Base-by-base conservation (phyloP, 176 grass and related monocot genomes). In the Aechmea fasciata region DNA sequence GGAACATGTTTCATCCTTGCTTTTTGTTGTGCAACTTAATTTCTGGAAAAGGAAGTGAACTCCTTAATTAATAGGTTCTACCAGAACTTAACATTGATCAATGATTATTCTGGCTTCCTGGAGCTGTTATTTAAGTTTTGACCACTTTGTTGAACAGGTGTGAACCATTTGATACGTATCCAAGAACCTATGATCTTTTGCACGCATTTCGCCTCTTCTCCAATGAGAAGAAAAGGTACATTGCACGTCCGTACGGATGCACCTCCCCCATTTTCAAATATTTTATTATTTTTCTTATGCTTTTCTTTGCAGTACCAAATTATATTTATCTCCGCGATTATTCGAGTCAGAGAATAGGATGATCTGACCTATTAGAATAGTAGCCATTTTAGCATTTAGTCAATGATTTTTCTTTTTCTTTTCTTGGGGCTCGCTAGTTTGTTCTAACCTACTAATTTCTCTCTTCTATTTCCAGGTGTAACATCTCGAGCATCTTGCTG, bases 161-260 rank as follows among this genome's bases (percentile, higher is more conserved):
- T 66, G 92, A 96, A 76, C 85, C 92, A 65, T 96, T 96, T 64
- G 92, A 96, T 68, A 96, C 92, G 52, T 96, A 91, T 78, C 92
- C 92, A 84, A 91, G 92, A 85, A 96, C 92, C 8, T 91, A 96
- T 3, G 85, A 89, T 84, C 73, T 96, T 7, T 73, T 91, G 73
- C 92, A 96, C 80, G 92, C 92, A 66, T 96, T 25, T 26, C 59
- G 81, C 54, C 76, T 96, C 72, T 91, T 96, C 81, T 96, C 92
- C 52, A 77, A 81, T 64, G 92, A 96, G 64, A 75, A 84, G 62
- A 91, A 83, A 82, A 91, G 88, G 88, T 90, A 87, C 13, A 41
- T 50, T 67, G 9, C 12, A 23, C 13, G 50, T 65, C 61, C 62
- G 18, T 68, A 52, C 9, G 14, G 54, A 57, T 57, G n/a, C 18